Base-by-base conservation (phyloP, 352 stramenopile species). In the Phytophthora tentaculata region DNA sequence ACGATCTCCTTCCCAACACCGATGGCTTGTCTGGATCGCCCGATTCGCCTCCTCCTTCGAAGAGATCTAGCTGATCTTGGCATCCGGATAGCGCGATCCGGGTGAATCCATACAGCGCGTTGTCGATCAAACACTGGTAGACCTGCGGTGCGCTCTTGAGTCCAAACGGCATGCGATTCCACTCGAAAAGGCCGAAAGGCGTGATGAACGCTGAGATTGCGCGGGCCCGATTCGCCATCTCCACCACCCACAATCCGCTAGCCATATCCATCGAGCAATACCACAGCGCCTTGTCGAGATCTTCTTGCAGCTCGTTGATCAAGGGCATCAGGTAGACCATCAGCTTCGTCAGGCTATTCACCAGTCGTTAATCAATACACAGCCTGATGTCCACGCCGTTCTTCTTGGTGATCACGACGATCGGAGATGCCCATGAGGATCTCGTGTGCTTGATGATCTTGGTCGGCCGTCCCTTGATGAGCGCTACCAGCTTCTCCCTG, bases 361-460 rank as follows among this genome's bases (percentile, higher is more conserved):
- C 48, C 48, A 54, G 0, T 5, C 48, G 23, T 6, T 54, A 54
- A 16, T 54, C 26, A 8, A 54, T 54, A 28, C 48, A 54, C 10
- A 54, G 24, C 2, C 48, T 3, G 9, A 58, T 58, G 12, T 58
- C 32, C 13, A 48, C 20, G 3, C 51, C 51, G 35, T 48, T 58
- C 20, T 58, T 58, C 29, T 58, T 48, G 13, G 48, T 58, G 14
- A 29, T 48, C 20, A 45, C 16, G 13, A 45, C 39, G 2, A 45
- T 7, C 5, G 39, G 39, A 20, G 8, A 45, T 45, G 39, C 39
- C 39, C 39, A 45, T 1, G 39, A 14, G 14, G 12, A 45, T 3
- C 1, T 45, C 7, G 39, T 20, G 39, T 10, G 8, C 1, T 14
- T n/a, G 13, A 45, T 45, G 39, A 45, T 45, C 16, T 45, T 19